Evolutionary conservation across 495 filamentous ascomycete species (phyloP).

Genomic region (Trichoderma erinaceum): DNA sequence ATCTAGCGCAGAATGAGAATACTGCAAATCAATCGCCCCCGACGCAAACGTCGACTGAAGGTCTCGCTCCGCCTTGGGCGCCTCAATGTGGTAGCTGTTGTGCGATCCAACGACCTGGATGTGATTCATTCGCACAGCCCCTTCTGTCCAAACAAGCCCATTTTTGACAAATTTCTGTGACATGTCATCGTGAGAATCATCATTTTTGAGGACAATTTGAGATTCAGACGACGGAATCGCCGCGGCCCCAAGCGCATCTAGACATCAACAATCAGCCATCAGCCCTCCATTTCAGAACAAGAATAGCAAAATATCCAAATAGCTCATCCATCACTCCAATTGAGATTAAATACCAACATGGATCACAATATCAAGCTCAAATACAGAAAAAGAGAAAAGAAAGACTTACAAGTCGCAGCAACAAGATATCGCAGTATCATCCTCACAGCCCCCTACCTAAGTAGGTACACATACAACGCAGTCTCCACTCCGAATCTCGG

Average conservation of each 20-base stretch:
- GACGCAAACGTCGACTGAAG: not conserved
- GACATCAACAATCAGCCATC: not conserved
- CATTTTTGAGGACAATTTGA: not conserved
- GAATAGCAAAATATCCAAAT: too few species aligned
- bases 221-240: not conserved
- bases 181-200: not conserved
- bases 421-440: not conserved
- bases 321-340: not conserved
- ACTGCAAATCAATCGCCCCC: not conserved
- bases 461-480: not conserved
- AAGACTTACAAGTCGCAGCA: not conserved
- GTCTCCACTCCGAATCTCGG: not conserved
- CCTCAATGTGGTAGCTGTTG: constrained; percentile 29
- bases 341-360: not conserved
- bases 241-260: not conserved
- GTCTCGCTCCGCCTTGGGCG: constrained; percentile 17
- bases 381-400: not conserved
- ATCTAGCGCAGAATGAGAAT: constrained; percentile 21
- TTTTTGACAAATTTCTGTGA: constrained; percentile 10
- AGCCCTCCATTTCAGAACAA: not conserved
- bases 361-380: not conserved
- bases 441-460: not conserved
- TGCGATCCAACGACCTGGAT: constrained; percentile 29
- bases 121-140: constrained; percentile 21
- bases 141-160: constrained; percentile 19